Evolutionary conservation across 371 early-diverging fungal species (phyloP).

Genomic region (Haplosporangium sp.): DNA sequence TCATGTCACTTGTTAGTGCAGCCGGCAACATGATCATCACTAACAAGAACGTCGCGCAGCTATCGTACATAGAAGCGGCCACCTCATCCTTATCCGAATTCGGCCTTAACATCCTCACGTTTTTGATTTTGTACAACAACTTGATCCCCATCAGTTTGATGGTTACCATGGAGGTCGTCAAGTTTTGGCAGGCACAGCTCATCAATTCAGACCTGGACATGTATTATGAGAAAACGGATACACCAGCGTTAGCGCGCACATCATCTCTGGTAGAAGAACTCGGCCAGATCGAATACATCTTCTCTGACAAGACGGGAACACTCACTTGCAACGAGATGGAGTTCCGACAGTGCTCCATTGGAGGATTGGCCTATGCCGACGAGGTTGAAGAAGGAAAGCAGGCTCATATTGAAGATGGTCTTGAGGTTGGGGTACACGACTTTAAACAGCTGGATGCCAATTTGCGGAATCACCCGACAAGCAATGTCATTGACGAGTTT

Average conservation of each 20-base stretch:
- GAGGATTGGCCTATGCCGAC: constrained; percentile 82
- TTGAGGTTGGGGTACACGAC: constrained; percentile 72
- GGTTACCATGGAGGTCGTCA: constrained; percentile 94
- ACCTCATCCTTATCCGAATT: constrained; percentile 61
- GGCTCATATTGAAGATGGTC: constrained; percentile 72
- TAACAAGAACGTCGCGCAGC: constrained; percentile 56
- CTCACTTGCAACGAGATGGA: constrained; percentile 97
- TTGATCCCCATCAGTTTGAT: constrained; percentile 92
- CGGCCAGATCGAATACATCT: constrained; percentile 90
- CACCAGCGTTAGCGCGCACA: constrained; percentile 88
- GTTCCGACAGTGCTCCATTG: constrained; percentile 87
- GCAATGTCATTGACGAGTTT: constrained; percentile 78
- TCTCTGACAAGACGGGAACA: constrained; percentile 96
- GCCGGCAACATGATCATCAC: constrained; percentile 75
- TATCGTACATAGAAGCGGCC: constrained; percentile 33
- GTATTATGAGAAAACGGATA: constrained; percentile 86
- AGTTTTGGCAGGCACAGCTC: constrained; percentile 81
- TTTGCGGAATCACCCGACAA: constrained; percentile 69
- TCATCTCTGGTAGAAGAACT: constrained; percentile 94
- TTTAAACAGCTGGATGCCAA: constrained; percentile 75
- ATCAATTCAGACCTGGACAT: constrained; percentile 90
- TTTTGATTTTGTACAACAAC: constrained; percentile 91
- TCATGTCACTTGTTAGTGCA: constrained; percentile 88
- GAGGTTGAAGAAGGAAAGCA: constrained; percentile 80
- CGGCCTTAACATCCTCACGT: constrained; percentile 84